Percentiles rank a stretch among this genome's conserved stretches.
phyloP scores from a whole-genome alignment of 2,329 filamentous ascomycete genomes.

The Myrmaecium sp. region DNA sequence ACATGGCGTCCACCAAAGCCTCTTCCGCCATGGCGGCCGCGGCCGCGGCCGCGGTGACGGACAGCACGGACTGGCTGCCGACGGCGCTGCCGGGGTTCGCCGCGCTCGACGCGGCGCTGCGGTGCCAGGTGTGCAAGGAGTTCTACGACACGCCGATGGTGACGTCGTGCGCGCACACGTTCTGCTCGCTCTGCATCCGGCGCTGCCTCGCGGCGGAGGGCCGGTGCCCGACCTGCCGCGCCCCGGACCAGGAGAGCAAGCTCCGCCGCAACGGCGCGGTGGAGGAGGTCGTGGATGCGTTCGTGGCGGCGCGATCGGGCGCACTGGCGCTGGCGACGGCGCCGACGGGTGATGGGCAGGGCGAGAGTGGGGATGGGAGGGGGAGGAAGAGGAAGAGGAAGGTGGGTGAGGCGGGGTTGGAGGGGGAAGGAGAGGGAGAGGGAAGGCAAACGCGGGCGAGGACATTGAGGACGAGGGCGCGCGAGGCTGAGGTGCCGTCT shows the following conservation, averaged over 20 bases:
- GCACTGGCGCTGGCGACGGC: slow-evolving; percentile 48
- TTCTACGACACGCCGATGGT: slow-evolving; percentile 92
- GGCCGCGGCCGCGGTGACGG: slow-evolving; percentile 35
- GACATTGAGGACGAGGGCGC: slow-evolving; percentile 28
- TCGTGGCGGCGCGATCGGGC: slow-evolving; percentile 45
- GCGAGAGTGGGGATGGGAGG: slow-evolving; percentile 12
- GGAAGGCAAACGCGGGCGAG: slow-evolving; percentile 25
- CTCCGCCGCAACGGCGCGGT: slow-evolving; percentile 71
- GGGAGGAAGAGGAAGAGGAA: slow-evolving; percentile 6
- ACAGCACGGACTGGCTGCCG: slow-evolving; percentile 71
- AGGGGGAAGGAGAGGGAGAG: slow-evolving; percentile 21
- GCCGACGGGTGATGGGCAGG: not conserved
- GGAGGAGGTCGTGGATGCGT: slow-evolving; percentile 69
- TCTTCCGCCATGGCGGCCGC: not conserved
- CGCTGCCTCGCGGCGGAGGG: slow-evolving; percentile 67
- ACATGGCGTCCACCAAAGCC: no score
- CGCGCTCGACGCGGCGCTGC: slow-evolving; percentile 65
- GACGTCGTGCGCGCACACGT: slow-evolving; percentile 87
- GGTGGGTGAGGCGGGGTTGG: slow-evolving; percentile 32
- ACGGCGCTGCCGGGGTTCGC: slow-evolving; percentile 52
- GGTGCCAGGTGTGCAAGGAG: slow-evolving; percentile 96
- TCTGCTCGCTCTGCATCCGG: slow-evolving; percentile 91
- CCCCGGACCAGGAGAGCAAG: slow-evolving; percentile 65
- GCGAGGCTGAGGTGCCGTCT: slow-evolving; percentile 15
- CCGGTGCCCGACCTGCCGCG: slow-evolving; percentile 73